These are phyloP conservation scores for Austroboletus festivus DNA, from an alignment of 768 basidiomycete species.

Conservation along the genomic window DNA sequence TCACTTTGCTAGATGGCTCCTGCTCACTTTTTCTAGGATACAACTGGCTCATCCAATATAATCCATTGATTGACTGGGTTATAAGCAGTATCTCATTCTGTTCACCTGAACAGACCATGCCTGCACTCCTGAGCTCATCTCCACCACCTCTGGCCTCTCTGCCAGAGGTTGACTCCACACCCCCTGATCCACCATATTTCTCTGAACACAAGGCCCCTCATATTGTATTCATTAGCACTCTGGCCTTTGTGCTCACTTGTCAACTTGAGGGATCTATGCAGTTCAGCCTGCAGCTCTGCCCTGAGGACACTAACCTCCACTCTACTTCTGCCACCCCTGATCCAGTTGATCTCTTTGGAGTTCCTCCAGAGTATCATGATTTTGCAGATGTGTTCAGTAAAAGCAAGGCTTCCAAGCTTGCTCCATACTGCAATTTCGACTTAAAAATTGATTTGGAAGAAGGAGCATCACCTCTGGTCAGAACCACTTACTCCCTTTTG, in stretches of 20 bases:
- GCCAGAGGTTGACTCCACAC: no score
- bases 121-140: no score
- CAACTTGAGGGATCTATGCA: not conserved
- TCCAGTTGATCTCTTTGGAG: not conserved
- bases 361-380: constrained; percentile 12
- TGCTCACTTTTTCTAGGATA: no score
- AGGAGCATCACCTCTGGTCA: not conserved
- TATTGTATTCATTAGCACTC: not conserved
- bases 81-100: no score
- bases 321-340: not conserved
- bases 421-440: not conserved
- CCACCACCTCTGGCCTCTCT: no score
- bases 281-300: not conserved
- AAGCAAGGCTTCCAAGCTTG: not conserved
- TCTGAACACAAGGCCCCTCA: not conserved
- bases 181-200: no score
- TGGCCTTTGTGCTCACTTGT: not conserved
- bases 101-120: no score
- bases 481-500: not conserved
- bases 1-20: no score
- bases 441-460: not conserved
- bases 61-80: no score
- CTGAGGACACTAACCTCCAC: not conserved
- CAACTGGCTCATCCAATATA: no score
- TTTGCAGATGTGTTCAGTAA: constrained; percentile 17